These are phyloP conservation scores for Fusarium nematophilum DNA, from an alignment of 2,329 filamentous ascomycete genomes.

Conservation along the genomic window DNA sequence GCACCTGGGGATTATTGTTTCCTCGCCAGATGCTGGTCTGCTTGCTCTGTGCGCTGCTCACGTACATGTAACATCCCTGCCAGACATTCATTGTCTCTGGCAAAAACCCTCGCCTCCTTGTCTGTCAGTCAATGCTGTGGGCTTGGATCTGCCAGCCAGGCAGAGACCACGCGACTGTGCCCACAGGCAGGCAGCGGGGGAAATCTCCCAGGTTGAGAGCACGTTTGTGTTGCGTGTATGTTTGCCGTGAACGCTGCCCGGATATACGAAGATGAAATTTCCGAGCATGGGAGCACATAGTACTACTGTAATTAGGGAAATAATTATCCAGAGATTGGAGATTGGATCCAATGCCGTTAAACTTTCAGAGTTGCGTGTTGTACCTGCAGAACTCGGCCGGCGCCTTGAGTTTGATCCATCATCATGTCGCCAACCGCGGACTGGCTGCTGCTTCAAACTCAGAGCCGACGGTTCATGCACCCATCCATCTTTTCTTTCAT, in stretches of 20 bases:
- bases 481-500: no score
- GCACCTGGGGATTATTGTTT: no score
- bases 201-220: not conserved
- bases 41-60: no score
- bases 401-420: no score
- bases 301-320: not conserved
- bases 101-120: conserved; percentile 23
- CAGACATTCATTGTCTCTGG: conserved; percentile 22
- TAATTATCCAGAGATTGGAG: conserved; percentile 10
- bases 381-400: conserved; percentile 8
- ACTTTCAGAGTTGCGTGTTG: conserved; percentile 7
- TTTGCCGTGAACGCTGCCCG: not conserved
- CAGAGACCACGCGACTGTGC: conserved; percentile 30
- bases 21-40: conserved; percentile 5
- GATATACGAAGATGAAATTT: conserved; percentile 9
- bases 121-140: conserved; percentile 20
- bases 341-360: conserved; percentile 8
- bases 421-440: conserved; percentile 4
- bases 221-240: not conserved
- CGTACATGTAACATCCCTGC: no score
- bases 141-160: conserved; percentile 31
- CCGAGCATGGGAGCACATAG: conserved; percentile 7
- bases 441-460: no score
- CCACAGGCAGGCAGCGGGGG: no score
- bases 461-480: no score